Conservation (phyloP, 2,329 filamentous ascomycete genomes). For the Phyllosticta citriasiana region DNA sequence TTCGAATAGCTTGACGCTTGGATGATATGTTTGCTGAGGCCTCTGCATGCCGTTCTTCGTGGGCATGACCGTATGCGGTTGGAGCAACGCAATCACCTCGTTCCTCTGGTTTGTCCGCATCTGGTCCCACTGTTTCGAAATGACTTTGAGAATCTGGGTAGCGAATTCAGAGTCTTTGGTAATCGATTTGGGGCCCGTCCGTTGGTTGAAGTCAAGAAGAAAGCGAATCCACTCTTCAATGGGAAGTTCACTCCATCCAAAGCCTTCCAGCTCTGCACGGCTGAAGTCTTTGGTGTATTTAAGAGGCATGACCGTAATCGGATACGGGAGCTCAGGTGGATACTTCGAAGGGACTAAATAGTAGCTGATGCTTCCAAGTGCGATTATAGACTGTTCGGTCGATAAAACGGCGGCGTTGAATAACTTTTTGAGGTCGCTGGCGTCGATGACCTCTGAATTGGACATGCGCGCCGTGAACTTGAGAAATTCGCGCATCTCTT, state of each 20-base stretch:
- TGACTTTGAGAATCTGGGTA: constrained; percentile 61
- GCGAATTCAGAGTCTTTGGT: constrained; percentile 67
- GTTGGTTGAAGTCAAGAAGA: constrained; percentile 26
- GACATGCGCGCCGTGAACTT: constrained; percentile 72
- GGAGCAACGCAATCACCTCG: constrained; percentile 54
- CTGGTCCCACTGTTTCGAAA: constrained; percentile 89
- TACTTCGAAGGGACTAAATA: constrained; percentile 68
- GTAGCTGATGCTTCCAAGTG: constrained; percentile 77
- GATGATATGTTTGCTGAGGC: constrained; percentile 81
- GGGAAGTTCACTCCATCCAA: constrained; percentile 80
- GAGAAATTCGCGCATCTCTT: constrained; percentile 73
- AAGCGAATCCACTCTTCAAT: constrained; percentile 71
- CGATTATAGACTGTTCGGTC: constrained; percentile 41
- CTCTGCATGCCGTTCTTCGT: constrained; percentile 84
- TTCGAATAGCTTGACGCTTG: constrained; percentile 87
- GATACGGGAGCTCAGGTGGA: constrained; percentile 24
- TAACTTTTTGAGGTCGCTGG: constrained; percentile 54
- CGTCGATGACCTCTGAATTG: constrained; percentile 61
- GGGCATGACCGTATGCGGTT: constrained; percentile 66
- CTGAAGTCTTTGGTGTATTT: constrained; percentile 65
- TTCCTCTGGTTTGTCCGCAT: constrained; percentile 57
- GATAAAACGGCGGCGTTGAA: constrained; percentile 73
- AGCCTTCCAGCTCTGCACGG: constrained; percentile 58
- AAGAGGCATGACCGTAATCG: constrained; percentile 52
- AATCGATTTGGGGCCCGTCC: constrained; percentile 44